Evolutionary conservation across 345 rosid genomes (phyloP).

Genomic region (Arabidopsis suecica): DNA sequence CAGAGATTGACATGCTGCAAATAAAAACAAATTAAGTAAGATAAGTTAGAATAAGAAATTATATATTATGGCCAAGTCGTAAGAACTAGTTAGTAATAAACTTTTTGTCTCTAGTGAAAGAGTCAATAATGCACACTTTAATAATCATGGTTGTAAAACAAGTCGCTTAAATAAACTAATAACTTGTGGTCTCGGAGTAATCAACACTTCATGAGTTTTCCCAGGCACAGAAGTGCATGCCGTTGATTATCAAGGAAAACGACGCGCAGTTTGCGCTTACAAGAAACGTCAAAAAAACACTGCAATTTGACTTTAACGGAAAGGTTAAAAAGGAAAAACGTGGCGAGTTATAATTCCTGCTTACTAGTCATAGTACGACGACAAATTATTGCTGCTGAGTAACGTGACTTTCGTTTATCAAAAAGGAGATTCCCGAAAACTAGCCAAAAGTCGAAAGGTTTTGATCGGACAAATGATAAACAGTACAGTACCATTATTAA

Average conservation of each 20-base stretch:
- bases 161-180: not conserved
- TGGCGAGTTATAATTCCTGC: not conserved
- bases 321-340: not conserved
- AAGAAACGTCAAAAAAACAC: not conserved
- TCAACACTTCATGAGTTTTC: not conserved
- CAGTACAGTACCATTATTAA: not conserved
- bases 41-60: not conserved
- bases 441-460: slow-evolving; percentile 9
- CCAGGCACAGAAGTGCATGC: slow-evolving; percentile 10
- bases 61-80: not conserved
- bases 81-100: not conserved
- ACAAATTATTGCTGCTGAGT: not conserved
- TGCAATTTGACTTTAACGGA: slow-evolving; percentile 1
- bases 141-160: not conserved
- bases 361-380: not conserved
- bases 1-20: slow-evolving; percentile 65
- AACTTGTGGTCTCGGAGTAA: slow-evolving; percentile 3
- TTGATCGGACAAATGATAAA: slow-evolving; percentile 12
- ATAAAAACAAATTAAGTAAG: not conserved
- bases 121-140: slow-evolving; percentile 1
- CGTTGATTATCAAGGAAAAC: not conserved
- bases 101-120: not conserved
- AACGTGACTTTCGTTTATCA: slow-evolving; percentile 25
- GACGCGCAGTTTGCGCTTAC: slow-evolving; percentile 15
- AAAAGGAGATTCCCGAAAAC: slow-evolving; percentile 8